A percentile compares a stretch with the other conserved stretches of the same genome.
Evolutionary conservation across 139 green algal genomes (phyloP).

Genomic region (Diplosphaera chodatii): DNA sequence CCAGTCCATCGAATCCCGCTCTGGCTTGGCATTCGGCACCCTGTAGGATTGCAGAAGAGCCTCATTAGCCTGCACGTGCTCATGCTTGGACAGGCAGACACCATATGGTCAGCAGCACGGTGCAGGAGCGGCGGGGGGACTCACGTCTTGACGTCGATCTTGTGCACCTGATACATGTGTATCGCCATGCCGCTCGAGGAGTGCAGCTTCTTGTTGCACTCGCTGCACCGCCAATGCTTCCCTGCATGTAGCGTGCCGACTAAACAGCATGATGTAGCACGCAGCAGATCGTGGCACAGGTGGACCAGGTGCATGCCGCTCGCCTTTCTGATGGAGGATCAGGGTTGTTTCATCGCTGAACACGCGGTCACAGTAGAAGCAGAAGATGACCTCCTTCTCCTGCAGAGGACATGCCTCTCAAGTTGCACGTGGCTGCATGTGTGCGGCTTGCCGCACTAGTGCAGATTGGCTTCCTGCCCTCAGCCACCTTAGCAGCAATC

Average conservation of each 20-base stretch:
- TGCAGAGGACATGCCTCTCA: too few relatives aligned
- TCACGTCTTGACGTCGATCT: constrained; percentile 58
- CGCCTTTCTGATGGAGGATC: constrained; percentile 80
- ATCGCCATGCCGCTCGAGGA: constrained; percentile 72
- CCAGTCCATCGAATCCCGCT: constrained; percentile 63
- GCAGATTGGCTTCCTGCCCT: too few relatives aligned
- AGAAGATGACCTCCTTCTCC: constrained; percentile 50
- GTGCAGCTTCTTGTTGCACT: constrained; percentile 74
- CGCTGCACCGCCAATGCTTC: constrained; percentile 77
- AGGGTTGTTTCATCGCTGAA: constrained; percentile 83
- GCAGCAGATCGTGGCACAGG: too few relatives aligned
- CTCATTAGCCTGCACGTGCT: too few relatives aligned
- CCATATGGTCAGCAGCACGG: neutral
- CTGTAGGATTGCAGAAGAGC: constrained; percentile 15
- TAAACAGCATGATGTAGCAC: too few relatives aligned
- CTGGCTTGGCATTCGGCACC: constrained; percentile 64
- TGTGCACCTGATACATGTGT: constrained; percentile 87
- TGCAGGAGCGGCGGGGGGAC: neutral
- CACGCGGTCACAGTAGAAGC: constrained; percentile 84
- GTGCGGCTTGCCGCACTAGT: too few relatives aligned
- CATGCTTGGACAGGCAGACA: too few relatives aligned
- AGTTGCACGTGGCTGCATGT: too few relatives aligned
- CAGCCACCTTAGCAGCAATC: too few relatives aligned
- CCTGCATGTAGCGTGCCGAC: too few relatives aligned
- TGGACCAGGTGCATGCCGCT: too few relatives aligned